Base-by-base conservation (phyloP, 495 filamentous ascomycete genomes). In the Hypomontagnella submonticulosa region DNA sequence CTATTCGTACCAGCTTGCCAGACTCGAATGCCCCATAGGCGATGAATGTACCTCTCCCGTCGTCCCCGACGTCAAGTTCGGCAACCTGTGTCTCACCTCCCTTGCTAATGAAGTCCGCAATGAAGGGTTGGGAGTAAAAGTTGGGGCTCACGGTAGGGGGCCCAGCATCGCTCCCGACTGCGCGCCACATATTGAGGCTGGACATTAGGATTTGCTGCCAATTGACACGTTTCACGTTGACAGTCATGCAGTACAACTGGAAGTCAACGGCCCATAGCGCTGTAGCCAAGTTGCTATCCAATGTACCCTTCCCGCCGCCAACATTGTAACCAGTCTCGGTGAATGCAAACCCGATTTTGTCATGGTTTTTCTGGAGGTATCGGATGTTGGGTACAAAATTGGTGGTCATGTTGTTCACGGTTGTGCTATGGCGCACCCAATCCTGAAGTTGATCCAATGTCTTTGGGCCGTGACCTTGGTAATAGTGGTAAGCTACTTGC, bases 61-160 rank as follows among this genome's bases (percentile, higher is more conserved):
- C 47, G 27, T 27, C 57, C 20, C 52, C 53, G 38, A 57, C 41
- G 34, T 52, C 30, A 4, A 64, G 42, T 20, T 30, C n/a, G 4
- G 50, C 27, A 9, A 66, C 63, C n/a, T 54, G 44, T n/a, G 63
- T 66, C 32, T 58, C 48, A 0, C 63, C 56, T 13, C 43, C 57
- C 34, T 55, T 66, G 30, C 63, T 42, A 20, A 66, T 59, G 42
- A 66, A 66, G 42, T 67, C 63, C 10, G 42, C 55, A 3, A 56
- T 23, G 30, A 61, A 67, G 23, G 63, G 63, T 49, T 67, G 63
- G 9, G 57, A 60, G 50, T 67, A 67, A 41, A 49, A 63, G 33
- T 63, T 56, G 19, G 51, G 16, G 12, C 18, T 48, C 4, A 63
- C 50, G 15, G 10, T n/a, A 4, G 59, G 7, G 2, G 36, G 41